Evolutionary conservation across 73 alveolate genomes (phyloP), one percentile per base, ranked within the genome.

Genomic region (Paramecium sonneborni): DNA sequence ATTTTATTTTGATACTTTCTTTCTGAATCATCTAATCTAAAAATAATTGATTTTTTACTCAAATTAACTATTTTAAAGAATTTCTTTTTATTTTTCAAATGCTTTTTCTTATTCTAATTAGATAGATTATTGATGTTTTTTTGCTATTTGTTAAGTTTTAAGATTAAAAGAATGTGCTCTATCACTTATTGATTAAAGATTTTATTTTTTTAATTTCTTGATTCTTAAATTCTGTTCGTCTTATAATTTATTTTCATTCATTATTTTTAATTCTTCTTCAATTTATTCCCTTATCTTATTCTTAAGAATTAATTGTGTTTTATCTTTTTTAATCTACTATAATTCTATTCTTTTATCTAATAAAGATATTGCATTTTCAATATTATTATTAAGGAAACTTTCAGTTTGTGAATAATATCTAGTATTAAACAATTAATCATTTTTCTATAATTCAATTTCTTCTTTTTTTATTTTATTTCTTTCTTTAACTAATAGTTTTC

Each of bases 81-180:
- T 20, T 72, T 72, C 86, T 35, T 37, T 35, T 37, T 72, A 18
- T 72, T 18, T 72, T 72, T 72, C 57, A 32, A 12, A 35, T 12
- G 86, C 86, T 8, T 72, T 72, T 34, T 35, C 57, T 37, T 72
- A 72, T 72, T 72, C 35, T 32, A 3, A 34, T 34, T 72, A 5
- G 12, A 38, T 35, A 12, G 38, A 72, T 72, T 72, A 37, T 72
- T 72, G 11, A n/a, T 62, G 84, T 26, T 26, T 62, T 72, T 37
- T 72, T 12, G 57, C 55, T 0, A 72, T 35, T 37, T 72, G 35
- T 34, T 34, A n/a, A 15, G 86, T 72, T 72, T 38, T 72, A 14
- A 12, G 35, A n/a, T 72, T 72, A 37, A 72, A 72, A 35, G 55
- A 35, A 72, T 72, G 86, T 5, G 86, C 86, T 72, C 86, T 72